Conservation (phyloP, 2,329 filamentous ascomycete species). For the Ascochyta clinopodiicola region DNA sequence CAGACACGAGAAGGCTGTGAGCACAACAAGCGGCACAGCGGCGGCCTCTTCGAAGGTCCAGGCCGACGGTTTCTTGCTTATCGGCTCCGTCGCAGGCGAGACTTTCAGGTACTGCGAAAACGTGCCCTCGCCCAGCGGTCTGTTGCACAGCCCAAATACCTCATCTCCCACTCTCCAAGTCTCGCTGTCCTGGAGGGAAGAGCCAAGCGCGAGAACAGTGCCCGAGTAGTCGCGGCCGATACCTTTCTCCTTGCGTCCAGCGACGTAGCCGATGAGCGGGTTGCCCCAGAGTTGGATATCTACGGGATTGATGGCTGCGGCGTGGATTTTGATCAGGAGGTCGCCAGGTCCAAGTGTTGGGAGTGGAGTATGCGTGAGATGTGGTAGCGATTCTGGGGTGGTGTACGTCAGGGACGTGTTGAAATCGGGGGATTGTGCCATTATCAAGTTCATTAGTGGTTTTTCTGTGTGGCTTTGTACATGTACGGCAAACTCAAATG, state of each 20-base stretch:
- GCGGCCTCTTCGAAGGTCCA: constrained; percentile 34
- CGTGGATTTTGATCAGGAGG: constrained; percentile 51
- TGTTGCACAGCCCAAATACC: constrained; percentile 35
- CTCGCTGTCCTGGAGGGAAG: constrained; percentile 14
- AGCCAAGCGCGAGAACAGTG: constrained; percentile 44
- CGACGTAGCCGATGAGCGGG: constrained; percentile 37
- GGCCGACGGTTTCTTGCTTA: constrained; percentile 30
- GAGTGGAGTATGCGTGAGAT: constrained; percentile 29
- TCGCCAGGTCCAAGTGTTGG: constrained; percentile 21
- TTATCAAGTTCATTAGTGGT: background rate
- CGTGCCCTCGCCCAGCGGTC: constrained; percentile 35
- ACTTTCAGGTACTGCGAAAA: constrained; percentile 36
- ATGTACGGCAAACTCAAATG: background rate
- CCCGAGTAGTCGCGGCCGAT: constrained; percentile 57
- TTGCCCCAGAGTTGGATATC: constrained; percentile 48
- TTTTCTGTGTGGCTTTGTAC: background rate
- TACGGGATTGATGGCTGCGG: constrained; percentile 56
- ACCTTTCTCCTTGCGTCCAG: constrained; percentile 39
- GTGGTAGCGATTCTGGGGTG: constrained; percentile 29
- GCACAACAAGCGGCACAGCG: constrained; percentile 46
- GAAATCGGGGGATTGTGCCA: constrained; percentile 23
- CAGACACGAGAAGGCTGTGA: constrained; percentile 47
- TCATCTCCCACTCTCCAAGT: constrained; percentile 34
- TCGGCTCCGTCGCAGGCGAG: constrained; percentile 23
- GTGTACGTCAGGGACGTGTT: constrained; percentile 40